Base-by-base conservation (phyloP, 2,329 filamentous ascomycete genomes). In the Ambrosiella cleistominuta region DNA sequence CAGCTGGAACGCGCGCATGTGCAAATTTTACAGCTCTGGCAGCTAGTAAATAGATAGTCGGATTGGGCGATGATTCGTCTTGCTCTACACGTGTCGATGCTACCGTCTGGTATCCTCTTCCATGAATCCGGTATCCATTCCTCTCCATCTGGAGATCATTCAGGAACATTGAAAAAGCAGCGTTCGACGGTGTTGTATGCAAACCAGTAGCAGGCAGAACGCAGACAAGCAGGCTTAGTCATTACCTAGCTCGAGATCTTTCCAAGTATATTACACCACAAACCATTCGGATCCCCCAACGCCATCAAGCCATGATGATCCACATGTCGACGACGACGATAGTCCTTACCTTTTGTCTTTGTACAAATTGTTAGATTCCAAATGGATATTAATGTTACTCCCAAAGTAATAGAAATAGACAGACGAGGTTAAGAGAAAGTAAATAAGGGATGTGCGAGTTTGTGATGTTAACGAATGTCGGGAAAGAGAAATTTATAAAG, bases 381-480 rank as follows among this genome's bases (percentile, higher is more conserved):
- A 45, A 54, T 49, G 59, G 55, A 57, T 61, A 61, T 61, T 61
- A 61, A 51, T 13, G 59, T 56, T 47, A 51, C 59, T 61, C 27
- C 59, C 59, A 39, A 58, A 61, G 47, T 53, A 56, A 56, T 56
- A 56, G 59, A 61, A 61, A 53, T 42, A 44, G 36, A 57, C 57
- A 57, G 59, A 59, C 59, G 57, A 63, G 45, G 59, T 51, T 58
- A 54, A 37, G 38, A 56, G 50, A 35, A 37, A 39, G 27, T 15
- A 54, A 49, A 37, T 15, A 36, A 38, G 36, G 47, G 37, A 60
- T 59, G 60, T 61, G 63, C 52, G 19, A 37, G 44, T 47, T 17
- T n/a, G 52, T 62, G 59, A 64, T 64, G 66, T 63, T 64, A 65
- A 63, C 62, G 62, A 64, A 63, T 61, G 64, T 64, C 53, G 62